Evolutionary conservation across 441 rosid species (phyloP).

Genomic region (Viola pubescens): DNA sequence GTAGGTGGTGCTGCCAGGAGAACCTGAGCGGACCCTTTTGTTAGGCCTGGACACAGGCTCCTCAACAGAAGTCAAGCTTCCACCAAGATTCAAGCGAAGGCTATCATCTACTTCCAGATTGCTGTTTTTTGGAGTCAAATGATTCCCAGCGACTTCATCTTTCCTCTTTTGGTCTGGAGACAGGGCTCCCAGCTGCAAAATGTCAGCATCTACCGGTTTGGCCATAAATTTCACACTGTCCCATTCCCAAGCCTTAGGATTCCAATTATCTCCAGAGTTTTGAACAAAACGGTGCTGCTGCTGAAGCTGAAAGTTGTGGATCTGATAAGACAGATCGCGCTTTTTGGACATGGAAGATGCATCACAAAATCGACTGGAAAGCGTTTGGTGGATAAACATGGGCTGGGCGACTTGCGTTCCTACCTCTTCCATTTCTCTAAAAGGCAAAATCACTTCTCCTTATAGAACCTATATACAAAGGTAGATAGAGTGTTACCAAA

Average conservation of each 20-base stretch:
- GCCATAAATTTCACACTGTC: constrained; percentile 60
- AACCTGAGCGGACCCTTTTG: constrained; percentile 68
- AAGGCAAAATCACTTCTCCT: not conserved
- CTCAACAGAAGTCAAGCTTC: constrained; percentile 39
- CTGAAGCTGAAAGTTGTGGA: constrained; percentile 29
- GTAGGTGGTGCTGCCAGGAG: constrained; percentile 52
- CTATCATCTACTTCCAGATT: constrained; percentile 32
- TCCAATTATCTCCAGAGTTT: constrained; percentile 47
- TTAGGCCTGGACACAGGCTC: constrained; percentile 46
- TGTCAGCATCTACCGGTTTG: constrained; percentile 35
- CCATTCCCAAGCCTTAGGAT: constrained; percentile 73
- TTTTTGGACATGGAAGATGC: constrained; percentile 43
- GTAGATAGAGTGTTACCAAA: too few relatives aligned
- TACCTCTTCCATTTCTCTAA: constrained; percentile 55
- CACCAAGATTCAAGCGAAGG: constrained; percentile 68
- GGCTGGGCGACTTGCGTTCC: constrained; percentile 70
- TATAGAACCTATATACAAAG: too few relatives aligned
- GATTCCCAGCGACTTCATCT: constrained; percentile 18
- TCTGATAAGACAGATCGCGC: constrained; percentile 50
- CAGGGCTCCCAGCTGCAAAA: constrained; percentile 26
- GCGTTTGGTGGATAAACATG: constrained; percentile 46
- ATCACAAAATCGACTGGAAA: constrained; percentile 37
- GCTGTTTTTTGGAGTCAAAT: constrained; percentile 18
- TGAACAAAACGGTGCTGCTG: constrained; percentile 26
- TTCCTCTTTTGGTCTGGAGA: constrained; percentile 21